Evolutionary conservation across 306 rosid species (phyloP).

Genomic region (Vigna angularis): DNA sequence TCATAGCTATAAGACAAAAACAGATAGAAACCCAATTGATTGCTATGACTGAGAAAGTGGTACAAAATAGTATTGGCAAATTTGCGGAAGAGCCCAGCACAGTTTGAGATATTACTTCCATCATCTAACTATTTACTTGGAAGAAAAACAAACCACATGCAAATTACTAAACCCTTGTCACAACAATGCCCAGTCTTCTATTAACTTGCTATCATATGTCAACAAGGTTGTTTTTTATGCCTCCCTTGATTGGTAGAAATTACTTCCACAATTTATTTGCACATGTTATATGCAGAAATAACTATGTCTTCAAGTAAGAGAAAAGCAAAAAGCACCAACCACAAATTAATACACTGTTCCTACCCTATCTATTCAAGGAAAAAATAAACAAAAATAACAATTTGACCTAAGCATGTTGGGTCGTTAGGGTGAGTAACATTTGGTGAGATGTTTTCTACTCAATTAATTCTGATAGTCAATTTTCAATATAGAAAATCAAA

Average conservation of each 20-base stretch:
- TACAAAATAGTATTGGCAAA: conserved; percentile 33
- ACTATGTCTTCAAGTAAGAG: conserved; percentile 14
- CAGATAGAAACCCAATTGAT: conserved; percentile 19
- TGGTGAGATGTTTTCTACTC: conserved; percentile 2
- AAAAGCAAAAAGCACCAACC: conserved; percentile 26
- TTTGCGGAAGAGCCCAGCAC: conserved; percentile 34
- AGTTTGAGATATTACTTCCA: conserved; percentile 30
- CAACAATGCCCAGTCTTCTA: conserved; percentile 37
- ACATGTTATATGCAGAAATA: conserved; percentile 33
- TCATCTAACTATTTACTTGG: conserved; percentile 24
- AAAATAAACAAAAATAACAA: conserved; percentile 13
- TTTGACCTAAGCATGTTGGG: conserved; percentile 28
- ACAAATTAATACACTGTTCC: conserved; percentile 32
- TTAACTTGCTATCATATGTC: conserved; percentile 40
- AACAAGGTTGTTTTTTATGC: conserved; percentile 32
- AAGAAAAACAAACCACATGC: conserved; percentile 28
- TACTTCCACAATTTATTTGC: conserved; percentile 29
- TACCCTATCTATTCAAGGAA: conserved; percentile 11
- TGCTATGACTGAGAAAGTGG: conserved; percentile 14
- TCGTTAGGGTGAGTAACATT: conserved; percentile 4
- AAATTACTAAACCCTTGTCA: conserved; percentile 37
- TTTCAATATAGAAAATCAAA: background rate
- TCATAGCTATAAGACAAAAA: conserved; percentile 8
- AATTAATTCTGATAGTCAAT: background rate
- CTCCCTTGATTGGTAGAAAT: conserved; percentile 18